Evolutionary conservation across 1,284 basidiomycete genomes (phyloP).

Genomic region (Papiliotrema nemorosa): DNA sequence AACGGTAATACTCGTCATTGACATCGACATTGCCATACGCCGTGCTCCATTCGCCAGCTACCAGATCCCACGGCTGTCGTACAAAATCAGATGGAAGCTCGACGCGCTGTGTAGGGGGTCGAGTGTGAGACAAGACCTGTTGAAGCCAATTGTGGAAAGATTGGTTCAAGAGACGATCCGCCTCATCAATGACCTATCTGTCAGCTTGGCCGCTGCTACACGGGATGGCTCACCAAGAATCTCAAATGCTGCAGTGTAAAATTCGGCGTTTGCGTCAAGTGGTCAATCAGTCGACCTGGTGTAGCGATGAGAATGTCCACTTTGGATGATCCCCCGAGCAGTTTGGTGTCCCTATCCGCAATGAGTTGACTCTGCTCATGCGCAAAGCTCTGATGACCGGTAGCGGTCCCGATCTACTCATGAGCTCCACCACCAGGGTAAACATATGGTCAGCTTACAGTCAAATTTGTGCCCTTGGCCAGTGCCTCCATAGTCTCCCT

Average conservation of each 20-base stretch:
- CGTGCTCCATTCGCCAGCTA: slow-evolving; percentile 49
- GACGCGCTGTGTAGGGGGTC: slow-evolving; percentile 49
- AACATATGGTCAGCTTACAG: slow-evolving; percentile 55
- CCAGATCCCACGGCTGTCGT: slow-evolving; percentile 48
- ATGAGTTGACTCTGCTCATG: slow-evolving; percentile 47
- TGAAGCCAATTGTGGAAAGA: slow-evolving; percentile 94
- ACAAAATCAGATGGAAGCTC: slow-evolving; percentile 8
- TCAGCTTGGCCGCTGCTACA: neutral
- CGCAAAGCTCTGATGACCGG: slow-evolving; percentile 47
- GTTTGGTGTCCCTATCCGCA: slow-evolving; percentile 31
- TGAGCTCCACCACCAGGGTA: neutral
- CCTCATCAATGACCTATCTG: slow-evolving; percentile 88
- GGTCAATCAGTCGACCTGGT: slow-evolving; percentile 91
- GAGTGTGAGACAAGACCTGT: slow-evolving; percentile 69
- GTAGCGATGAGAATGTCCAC: slow-evolving; percentile 94
- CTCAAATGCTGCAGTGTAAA: slow-evolving; percentile 92
- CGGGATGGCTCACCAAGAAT: slow-evolving; percentile 63
- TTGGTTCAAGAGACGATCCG: slow-evolving; percentile 88
- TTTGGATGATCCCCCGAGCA: slow-evolving; percentile 67
- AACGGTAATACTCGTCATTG: slow-evolving; percentile 16
- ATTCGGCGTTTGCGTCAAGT: slow-evolving; percentile 78
- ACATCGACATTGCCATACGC: slow-evolving; percentile 27
- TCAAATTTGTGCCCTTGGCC: slow-evolving; percentile 78
- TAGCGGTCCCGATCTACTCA: slow-evolving; percentile 46
- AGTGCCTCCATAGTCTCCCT: slow-evolving; percentile 83